These are phyloP conservation scores for Leccinum angustisporum DNA, from an alignment of 1,284 basidiomycete genomes.

Conservation along the genomic window DNA sequence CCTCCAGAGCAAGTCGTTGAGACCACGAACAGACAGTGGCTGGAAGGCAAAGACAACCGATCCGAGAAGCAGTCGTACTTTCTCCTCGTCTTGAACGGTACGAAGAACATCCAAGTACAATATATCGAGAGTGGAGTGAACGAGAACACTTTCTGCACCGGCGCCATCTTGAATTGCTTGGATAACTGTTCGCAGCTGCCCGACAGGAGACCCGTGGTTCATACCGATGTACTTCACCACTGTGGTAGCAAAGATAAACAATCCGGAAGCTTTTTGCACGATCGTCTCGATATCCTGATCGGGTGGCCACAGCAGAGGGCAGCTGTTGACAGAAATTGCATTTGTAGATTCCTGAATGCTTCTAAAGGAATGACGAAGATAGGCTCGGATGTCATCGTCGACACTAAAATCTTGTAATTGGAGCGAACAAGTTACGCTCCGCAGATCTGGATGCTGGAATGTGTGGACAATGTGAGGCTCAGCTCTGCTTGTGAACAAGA, in stretches of 20 bases:
- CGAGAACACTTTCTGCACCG: constrained; percentile 6
- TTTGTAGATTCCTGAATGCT: constrained; percentile 3
- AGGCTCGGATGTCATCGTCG: constrained; percentile 22
- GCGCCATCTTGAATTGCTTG: constrained; percentile 4
- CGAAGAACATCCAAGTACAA: constrained; percentile 21
- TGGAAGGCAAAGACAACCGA: constrained; percentile 16
- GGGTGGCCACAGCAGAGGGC: constrained; percentile 19
- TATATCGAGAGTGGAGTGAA: constrained; percentile 19
- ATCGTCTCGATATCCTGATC: constrained; percentile 19
- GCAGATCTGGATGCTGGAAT: constrained; percentile 17
- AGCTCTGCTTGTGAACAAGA: constrained; percentile 22
- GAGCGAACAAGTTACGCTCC: constrained; percentile 3
- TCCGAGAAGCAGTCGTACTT: constrained; percentile 16
- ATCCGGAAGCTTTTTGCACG: constrained; percentile 23
- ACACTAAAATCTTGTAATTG: constrained; percentile 18
- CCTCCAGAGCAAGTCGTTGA: constrained; percentile 16
- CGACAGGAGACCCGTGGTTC: constrained; percentile 10
- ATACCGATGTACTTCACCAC: constrained; percentile 28
- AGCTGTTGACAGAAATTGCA: not conserved
- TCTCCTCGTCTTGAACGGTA: constrained; percentile 13
- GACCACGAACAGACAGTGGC: constrained; percentile 17
- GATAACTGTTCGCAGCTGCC: constrained; percentile 14
- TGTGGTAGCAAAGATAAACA: constrained; percentile 33
- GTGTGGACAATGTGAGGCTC: constrained; percentile 18
- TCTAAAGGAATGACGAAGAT: constrained; percentile 21